phyloP scores from a whole-genome alignment of 2,329 filamentous ascomycete genomes.

The Cercospora beticola region DNA sequence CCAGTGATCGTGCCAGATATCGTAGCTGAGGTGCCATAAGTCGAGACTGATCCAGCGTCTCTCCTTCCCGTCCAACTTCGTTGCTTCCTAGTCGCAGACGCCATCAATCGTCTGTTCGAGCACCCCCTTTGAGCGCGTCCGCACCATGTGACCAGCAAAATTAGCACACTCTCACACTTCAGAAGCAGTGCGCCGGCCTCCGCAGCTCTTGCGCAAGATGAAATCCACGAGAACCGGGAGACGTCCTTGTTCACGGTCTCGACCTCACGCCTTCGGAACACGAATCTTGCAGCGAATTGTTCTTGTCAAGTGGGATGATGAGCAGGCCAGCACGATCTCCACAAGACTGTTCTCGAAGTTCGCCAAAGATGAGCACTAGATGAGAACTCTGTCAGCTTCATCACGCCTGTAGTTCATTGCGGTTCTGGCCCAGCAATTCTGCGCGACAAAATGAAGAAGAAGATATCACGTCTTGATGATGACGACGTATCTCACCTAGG shows the following conservation, averaged over 20 bases:
- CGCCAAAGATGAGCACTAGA: neutral
- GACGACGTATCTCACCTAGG: neutral
- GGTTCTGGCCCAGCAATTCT: neutral
- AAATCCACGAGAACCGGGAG: neutral
- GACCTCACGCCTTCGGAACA: neutral
- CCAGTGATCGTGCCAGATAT: neutral
- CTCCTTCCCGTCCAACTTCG: neutral
- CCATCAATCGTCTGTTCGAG: neutral
- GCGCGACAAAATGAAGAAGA: neutral
- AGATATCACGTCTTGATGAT: neutral
- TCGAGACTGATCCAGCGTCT: neutral
- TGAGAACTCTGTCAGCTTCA: neutral
- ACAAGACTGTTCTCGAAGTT: neutral
- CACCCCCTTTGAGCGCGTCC: neutral
- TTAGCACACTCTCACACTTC: neutral
- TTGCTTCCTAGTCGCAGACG: neutral
- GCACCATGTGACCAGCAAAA: neutral
- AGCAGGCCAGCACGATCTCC: neutral
- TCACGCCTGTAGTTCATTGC: neutral
- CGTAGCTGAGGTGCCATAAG: neutral
- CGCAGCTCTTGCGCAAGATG: neutral
- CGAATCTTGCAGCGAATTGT: neutral
- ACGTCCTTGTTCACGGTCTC: neutral
- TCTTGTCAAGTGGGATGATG: neutral
- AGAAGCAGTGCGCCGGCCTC: neutral